Evolutionary conservation across 1,139 yeast species (phyloP).

Genomic region (Debaryomyces coudertii): DNA sequence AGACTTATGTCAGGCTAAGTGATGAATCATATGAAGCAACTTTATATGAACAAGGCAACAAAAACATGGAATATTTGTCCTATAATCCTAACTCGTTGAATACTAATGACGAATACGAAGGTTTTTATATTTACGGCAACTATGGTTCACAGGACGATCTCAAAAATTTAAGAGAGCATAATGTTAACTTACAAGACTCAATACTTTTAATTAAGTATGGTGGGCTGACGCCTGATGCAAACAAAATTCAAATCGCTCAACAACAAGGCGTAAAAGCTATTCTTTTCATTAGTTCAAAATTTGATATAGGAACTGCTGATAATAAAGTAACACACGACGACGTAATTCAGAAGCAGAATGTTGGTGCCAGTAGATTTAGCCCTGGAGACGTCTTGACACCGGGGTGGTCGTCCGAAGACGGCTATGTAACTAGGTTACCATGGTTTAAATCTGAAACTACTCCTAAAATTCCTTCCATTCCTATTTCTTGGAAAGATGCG

Average conservation of each 20-base stretch:
- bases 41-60: conserved; percentile 37
- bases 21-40: conserved; percentile 44
- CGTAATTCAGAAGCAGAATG: conserved; percentile 63
- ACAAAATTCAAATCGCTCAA: conserved; percentile 39
- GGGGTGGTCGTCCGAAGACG: conserved; percentile 66
- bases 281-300: conserved; percentile 37
- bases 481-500: conserved; percentile 76
- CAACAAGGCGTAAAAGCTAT: conserved; percentile 37
- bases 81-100: conserved; percentile 69
- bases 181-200: conserved; percentile 40
- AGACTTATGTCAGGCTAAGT: conserved; percentile 35
- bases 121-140: conserved; percentile 57
- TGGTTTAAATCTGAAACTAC: conserved; percentile 56
- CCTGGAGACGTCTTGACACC: conserved; percentile 85
- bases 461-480: conserved; percentile 75
- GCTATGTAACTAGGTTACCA: conserved; percentile 37
- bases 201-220: conserved; percentile 70
- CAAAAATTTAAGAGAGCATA: conserved; percentile 37
- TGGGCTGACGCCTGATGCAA: conserved; percentile 42
- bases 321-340: conserved; percentile 47
- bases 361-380: conserved; percentile 63
- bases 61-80: conserved; percentile 44
- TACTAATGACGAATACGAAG: conserved; percentile 53
- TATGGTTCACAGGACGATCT: conserved; percentile 68
- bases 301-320: conserved; percentile 23